Conservation (phyloP, 257 asterid species). For the Plantago major region DNA sequence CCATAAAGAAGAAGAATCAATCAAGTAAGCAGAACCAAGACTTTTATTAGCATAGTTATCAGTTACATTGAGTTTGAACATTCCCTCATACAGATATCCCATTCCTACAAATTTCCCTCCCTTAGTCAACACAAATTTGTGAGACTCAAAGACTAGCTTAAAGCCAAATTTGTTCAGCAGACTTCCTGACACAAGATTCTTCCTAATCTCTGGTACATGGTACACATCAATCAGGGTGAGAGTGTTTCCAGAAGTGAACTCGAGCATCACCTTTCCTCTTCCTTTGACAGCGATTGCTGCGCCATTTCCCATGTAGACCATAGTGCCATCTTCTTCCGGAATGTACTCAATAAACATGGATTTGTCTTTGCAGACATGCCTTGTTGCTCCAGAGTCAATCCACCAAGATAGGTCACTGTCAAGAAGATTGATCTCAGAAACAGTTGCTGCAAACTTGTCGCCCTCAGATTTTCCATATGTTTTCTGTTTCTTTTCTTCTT, state of each 20-base stretch:
- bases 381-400: background rate
- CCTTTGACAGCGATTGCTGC: background rate
- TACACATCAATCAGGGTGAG: background rate
- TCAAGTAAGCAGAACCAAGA: no score
- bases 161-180: no score
- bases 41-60: no score
- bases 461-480: background rate
- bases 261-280: background rate
- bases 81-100: no score
- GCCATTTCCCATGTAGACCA: background rate
- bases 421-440: background rate
- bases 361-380: background rate
- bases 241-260: background rate
- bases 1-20: no score
- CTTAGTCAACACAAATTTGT: no score
- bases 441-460: background rate
- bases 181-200: no score
- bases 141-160: no score
- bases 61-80: no score
- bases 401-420: background rate
- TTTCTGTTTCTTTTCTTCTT: background rate
- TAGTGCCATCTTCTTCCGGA: background rate
- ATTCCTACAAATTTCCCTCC: no score
- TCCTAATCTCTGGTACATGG: background rate
- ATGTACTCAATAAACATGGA: background rate